Conservation (phyloP, 2,329 filamentous ascomycete species). For the Chaetomium strumarium region DNA sequence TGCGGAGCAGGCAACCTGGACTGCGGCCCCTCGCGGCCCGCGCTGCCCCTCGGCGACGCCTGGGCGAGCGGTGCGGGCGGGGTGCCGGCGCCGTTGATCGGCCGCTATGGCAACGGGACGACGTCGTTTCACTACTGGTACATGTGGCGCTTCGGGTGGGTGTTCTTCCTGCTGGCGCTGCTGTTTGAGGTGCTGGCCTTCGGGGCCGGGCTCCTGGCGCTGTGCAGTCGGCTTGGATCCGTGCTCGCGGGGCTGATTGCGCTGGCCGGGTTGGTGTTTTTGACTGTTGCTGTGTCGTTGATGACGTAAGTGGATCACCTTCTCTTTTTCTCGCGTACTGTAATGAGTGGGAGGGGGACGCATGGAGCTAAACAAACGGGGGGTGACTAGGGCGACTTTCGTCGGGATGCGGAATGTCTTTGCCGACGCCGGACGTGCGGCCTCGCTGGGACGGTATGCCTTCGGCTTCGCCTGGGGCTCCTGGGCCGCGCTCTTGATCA, state of each 20-base stretch:
- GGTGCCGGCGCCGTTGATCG: conserved; percentile 41
- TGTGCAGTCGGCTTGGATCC: conserved; percentile 64
- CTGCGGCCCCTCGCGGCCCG: conserved; percentile 59
- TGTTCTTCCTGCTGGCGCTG: conserved; percentile 79
- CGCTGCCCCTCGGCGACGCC: conserved; percentile 66
- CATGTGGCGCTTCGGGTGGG: conserved; percentile 87
- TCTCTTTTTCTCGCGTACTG: neutral
- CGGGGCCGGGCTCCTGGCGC: conserved; percentile 61
- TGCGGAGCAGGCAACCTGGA: conserved; percentile 60
- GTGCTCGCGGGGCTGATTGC: conserved; percentile 57
- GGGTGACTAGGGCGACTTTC: conserved; percentile 53
- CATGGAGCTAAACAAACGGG: too few species aligned
- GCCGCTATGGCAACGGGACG: conserved; percentile 48
- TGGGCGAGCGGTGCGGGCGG: conserved; percentile 46
- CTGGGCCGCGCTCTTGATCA: conserved; percentile 59
- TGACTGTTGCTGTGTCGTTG: conserved; percentile 58
- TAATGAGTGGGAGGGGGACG: neutral
- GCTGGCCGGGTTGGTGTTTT: conserved; percentile 60
- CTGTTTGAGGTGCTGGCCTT: conserved; percentile 69
- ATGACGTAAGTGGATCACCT: conserved; percentile 60
- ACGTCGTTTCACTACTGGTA: conserved; percentile 65
- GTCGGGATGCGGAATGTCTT: conserved; percentile 66
- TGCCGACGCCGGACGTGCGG: conserved; percentile 45
- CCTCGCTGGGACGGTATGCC: conserved; percentile 59
- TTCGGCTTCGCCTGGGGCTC: conserved; percentile 76